Base-by-base conservation (phyloP, 2,329 filamentous ascomycete species). In the Sphaerulina vaccinii region DNA sequence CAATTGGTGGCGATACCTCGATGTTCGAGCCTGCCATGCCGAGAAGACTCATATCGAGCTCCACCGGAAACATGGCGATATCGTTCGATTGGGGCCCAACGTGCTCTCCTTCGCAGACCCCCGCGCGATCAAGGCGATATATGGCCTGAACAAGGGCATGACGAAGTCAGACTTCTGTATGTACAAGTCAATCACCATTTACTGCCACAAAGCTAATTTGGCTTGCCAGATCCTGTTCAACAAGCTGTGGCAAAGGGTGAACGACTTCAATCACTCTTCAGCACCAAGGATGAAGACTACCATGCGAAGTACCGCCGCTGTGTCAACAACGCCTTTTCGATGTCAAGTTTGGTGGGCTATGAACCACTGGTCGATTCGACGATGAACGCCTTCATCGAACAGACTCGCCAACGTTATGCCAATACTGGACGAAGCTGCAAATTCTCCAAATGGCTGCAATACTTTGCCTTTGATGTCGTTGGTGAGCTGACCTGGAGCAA, bases 391-490 rank as follows among this genome's bases (percentile, higher is more conserved):
- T 92, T 90, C 67, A 78, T 92, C 37, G 69, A 73, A 51, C 71
- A 73, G 55, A 77, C 75, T 1, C 64, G 73, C 38, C 62, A 68
- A 18, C 61, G 73, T 24, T 79, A 72, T 58, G 70, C 70, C 8
- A 66, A 66, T 3, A 71, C 71, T 0, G 70, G 72, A 10, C 55
- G 59, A 22, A 70, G 70, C 19, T 87, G 84, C 62, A 80, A 88
- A 63, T 85, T 89, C 50, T 81, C 82, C 1, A 74, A 77, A 51
- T 90, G 87, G 87, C 72, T 91, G 51, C 87, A 91, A 63, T 90
- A 84, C 65, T 90, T 88, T 60, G 88, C 88, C 0, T 91, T 91
- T 62, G 88, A 91, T 64, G 87, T 90, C 11, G 90, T 90, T 56
- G 86, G 86, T 5, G 84, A 88, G 55, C 80, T 90, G 62, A 90